Evolutionary conservation across 495 filamentous ascomycete genomes (phyloP).

Genomic region (Daldinia loculata): DNA sequence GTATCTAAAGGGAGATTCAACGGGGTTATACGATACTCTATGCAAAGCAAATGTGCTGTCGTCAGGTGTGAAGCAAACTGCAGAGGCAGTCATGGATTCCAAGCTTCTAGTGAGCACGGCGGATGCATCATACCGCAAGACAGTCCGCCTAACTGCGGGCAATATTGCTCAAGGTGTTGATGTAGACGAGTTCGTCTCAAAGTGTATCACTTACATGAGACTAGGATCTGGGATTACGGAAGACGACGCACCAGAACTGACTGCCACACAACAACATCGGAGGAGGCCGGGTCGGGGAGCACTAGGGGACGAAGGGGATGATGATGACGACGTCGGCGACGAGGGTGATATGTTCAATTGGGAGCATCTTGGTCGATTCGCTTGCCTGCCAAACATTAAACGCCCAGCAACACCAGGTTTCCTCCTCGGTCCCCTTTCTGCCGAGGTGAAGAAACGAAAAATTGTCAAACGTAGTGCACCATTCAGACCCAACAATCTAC

Average conservation of each 20-base stretch:
- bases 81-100: slow-evolving; percentile 92
- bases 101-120: slow-evolving; percentile 79
- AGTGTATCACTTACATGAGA: slow-evolving; percentile 89
- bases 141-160: slow-evolving; percentile 73
- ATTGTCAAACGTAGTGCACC: slow-evolving; percentile 69
- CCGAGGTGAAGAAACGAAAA: slow-evolving; percentile 82
- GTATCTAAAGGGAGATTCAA: slow-evolving; percentile 66
- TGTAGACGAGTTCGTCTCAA: slow-evolving; percentile 91
- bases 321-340: slow-evolving; percentile 67
- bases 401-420: slow-evolving; percentile 84
- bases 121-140: slow-evolving; percentile 79
- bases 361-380: slow-evolving; percentile 80
- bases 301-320: slow-evolving; percentile 50
- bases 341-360: slow-evolving; percentile 86
- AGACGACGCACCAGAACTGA: slow-evolving; percentile 53
- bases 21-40: slow-evolving; percentile 69
- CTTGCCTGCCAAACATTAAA: slow-evolving; percentile 73
- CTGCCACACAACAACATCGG: slow-evolving; percentile 57
- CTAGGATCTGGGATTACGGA: slow-evolving; percentile 58
- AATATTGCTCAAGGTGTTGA: slow-evolving; percentile 77
- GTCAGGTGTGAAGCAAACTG: slow-evolving; percentile 81
- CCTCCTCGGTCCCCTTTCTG: slow-evolving; percentile 86
- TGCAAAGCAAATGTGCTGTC: slow-evolving; percentile 70
- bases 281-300: slow-evolving; percentile 43
- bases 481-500: slow-evolving; percentile 68